Percentiles rank a stretch among this genome's conserved stretches.
phyloP scores from a whole-genome alignment of 2,329 filamentous ascomycete species.

The Thielaviopsis euricoi region DNA sequence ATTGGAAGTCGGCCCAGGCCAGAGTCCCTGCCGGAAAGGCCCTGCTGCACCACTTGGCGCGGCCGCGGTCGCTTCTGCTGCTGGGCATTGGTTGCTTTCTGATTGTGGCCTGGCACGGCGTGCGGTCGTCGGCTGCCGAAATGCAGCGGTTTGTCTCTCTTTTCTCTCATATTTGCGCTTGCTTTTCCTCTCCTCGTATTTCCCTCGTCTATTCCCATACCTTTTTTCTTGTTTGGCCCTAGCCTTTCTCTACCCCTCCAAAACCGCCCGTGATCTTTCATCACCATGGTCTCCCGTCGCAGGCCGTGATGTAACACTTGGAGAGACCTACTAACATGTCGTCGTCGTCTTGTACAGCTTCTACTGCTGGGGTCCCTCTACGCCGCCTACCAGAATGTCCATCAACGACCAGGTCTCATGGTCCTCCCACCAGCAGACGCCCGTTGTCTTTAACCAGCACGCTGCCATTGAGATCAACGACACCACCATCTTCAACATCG shows the following conservation, averaged over 20 bases:
- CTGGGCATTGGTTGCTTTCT: constrained; percentile 54
- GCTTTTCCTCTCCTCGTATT: background rate
- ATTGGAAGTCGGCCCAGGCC: constrained; percentile 79
- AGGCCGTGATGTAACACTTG: too few species aligned
- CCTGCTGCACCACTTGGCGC: constrained; percentile 52
- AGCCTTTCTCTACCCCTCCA: background rate
- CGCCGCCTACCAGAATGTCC: constrained; percentile 91
- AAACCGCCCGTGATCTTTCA: background rate
- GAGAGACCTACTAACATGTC: background rate
- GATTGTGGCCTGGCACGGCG: constrained; percentile 74
- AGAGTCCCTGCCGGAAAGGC: constrained; percentile 63
- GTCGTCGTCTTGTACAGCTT: constrained; percentile 41
- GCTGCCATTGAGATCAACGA: constrained; percentile 72
- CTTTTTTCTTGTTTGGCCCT: too few species aligned
- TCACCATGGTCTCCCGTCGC: too few species aligned
- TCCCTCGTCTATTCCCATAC: background rate
- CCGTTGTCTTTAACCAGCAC: constrained; percentile 93
- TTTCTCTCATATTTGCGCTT: background rate
- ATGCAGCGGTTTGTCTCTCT: constrained; percentile 62
- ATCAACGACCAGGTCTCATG: constrained; percentile 80
- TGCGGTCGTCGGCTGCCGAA: constrained; percentile 64
- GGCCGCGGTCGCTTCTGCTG: constrained; percentile 61
- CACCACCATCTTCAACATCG: constrained; percentile 57
- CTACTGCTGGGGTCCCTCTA: constrained; percentile 90
- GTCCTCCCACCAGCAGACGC: constrained; percentile 77